phyloP scores from a whole-genome alignment of 108 stramenopile genomes.

The Pseudonitzschia pungens region DNA sequence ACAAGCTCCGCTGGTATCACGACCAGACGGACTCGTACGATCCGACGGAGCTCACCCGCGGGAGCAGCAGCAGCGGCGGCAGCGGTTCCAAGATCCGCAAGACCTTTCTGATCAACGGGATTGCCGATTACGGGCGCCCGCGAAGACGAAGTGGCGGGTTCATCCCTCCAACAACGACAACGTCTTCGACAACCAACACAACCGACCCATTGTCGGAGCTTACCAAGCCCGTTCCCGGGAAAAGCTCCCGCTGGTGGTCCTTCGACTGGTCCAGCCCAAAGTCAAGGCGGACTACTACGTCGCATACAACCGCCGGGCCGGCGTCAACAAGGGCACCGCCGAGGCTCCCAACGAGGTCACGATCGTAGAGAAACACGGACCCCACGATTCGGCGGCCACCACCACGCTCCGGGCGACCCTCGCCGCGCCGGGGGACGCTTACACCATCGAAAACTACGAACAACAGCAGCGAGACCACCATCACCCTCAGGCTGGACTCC shows the following conservation, averaged over 20 bases:
- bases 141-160: not conserved
- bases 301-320: slow-evolving; percentile 42
- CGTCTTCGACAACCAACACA: not conserved
- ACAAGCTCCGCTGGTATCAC: slow-evolving; percentile 51
- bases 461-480: not conserved
- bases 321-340: slow-evolving; percentile 44
- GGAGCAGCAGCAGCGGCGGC: not conserved
- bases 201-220: too few relatives aligned
- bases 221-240: too few relatives aligned
- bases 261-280: not conserved
- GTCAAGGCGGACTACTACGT: slow-evolving; percentile 22
- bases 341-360: slow-evolving; percentile 49
- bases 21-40: slow-evolving; percentile 9
- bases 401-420: not conserved
- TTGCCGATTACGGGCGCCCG: not conserved
- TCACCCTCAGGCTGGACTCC: not conserved
- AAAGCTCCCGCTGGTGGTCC: not conserved
- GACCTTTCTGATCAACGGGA: not conserved
- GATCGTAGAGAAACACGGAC: not conserved
- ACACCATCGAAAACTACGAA: not conserved
- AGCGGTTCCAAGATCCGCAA: too few relatives aligned
- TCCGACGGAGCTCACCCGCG: not conserved
- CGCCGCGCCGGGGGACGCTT: not conserved
- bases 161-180: not conserved
- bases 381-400: not conserved